A percentile compares a stretch with the other conserved stretches of the same genome.
Conservation (phyloP, 208 protist genomes). For the Leptomonas seymouri region DNA sequence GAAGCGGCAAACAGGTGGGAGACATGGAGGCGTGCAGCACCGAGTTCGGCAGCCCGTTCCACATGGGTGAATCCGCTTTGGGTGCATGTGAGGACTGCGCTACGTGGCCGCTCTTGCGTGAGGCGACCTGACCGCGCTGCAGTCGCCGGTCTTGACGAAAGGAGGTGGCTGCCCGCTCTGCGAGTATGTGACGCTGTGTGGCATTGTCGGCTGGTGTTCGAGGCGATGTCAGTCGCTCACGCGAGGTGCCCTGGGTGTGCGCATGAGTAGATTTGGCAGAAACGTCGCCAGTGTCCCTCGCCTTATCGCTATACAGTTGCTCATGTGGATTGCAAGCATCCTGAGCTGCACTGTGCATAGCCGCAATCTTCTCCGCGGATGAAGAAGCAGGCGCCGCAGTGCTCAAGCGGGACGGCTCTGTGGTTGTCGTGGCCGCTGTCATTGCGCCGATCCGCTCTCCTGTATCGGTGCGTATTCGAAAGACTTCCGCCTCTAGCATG, state of each 20-base stretch:
- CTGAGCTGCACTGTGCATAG: not conserved
- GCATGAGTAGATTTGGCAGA: not conserved
- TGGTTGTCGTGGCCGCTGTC: not conserved
- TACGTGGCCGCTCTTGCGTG: not conserved
- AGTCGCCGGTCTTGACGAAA: conserved; percentile 38
- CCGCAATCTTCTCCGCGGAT: not conserved
- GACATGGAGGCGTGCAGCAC: conserved; percentile 8
- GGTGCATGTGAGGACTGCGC: no score
- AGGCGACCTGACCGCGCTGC: conserved; percentile 10
- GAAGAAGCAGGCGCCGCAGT: not conserved
- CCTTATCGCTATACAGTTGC: not conserved
- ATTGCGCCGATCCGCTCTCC: not conserved
- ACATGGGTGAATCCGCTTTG: conserved; percentile 2
- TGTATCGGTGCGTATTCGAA: conserved; percentile 36
- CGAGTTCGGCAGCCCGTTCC: conserved; percentile 12
- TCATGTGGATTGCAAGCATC: no score
- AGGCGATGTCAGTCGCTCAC: conserved; percentile 2
- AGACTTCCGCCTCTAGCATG: conserved; percentile 37
- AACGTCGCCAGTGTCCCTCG: not conserved
- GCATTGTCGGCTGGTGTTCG: not conserved
- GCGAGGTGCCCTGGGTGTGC: not conserved
- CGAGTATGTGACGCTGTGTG: conserved; percentile 18
- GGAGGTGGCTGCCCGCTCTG: conserved; percentile 29
- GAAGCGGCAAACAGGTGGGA: not conserved
- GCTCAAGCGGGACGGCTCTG: not conserved